Base-by-base conservation (phyloP, 257 asterid genomes). In the Nyctanthes arbortristis region DNA sequence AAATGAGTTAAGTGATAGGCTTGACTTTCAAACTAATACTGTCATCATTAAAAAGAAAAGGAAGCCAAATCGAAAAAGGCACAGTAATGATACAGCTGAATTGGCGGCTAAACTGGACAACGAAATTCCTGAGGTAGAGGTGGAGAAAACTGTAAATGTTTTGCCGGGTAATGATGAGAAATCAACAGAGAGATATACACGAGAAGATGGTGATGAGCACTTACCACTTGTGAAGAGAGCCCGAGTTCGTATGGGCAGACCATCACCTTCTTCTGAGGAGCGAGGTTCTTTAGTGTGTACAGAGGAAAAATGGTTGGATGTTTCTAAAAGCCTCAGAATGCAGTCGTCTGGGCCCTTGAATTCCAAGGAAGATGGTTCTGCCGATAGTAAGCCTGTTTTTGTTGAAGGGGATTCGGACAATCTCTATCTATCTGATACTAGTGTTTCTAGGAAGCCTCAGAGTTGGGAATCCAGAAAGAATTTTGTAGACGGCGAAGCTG, bases 141-240 rank as follows among this genome's bases (percentile, higher is more conserved):
- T 63, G 69, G 78, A 65, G 25, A 88, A 77, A 79, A 35, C 57
- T 74, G 88, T 65, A 64, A 76, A 70, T 66, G 61, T 61, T 57
- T 72, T 80, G 24, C 85, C 82, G 28, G 55, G 81, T 70, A 85
- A 82, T 68, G 81, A 70, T 43, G 93, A 78, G 61, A 79, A 77
- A 73, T 63, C 81, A 2, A 78, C 63, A 60, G 86, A 77, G 40
- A 79, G 59, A 61, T 64, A 24, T 73, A 77, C 71, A 29, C 86
- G 80, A 78, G 96, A 90, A 78, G 88, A 85, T 72, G 90, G 96
- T 40, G 98, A 93, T 72, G 94, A 85, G 78, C 98, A 93, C 77
- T 77, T 93, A 71, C 98, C 98, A 20, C 77, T 90, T 66, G 87
- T 89, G 75, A 93, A 93, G 81, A 83, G 98, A 78, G 98, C 97